A percentile compares a stretch with the other conserved stretches of the same genome.
Conservation (phyloP, 495 filamentous ascomycete species). For the Penicillium cinerascens region DNA sequence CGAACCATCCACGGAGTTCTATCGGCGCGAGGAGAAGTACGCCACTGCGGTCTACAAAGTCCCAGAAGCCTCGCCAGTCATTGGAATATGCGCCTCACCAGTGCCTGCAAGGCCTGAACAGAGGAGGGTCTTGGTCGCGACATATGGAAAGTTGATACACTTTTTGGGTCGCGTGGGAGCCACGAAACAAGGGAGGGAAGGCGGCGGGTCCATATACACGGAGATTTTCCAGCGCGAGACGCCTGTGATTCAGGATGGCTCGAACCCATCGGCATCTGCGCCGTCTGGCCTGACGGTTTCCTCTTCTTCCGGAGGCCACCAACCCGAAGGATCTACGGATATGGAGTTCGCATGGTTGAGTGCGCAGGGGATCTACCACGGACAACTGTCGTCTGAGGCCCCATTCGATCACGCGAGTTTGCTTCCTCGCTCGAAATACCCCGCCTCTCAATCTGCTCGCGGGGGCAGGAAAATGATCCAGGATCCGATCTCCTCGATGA, state of each 20-base stretch:
- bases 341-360: conserved; percentile 88
- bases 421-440: conserved; percentile 67
- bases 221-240: conserved; percentile 85
- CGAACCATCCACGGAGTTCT: conserved; percentile 89
- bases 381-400: conserved; percentile 55
- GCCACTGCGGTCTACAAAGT: conserved; percentile 74
- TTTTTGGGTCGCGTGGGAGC: conserved; percentile 68
- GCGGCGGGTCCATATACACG: conserved; percentile 75
- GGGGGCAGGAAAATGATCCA: conserved; percentile 61
- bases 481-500: conserved; percentile 73
- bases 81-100: conserved; percentile 75
- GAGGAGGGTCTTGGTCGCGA: conserved; percentile 72
- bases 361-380: conserved; percentile 82
- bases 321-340: conserved; percentile 50
- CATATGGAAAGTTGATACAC: conserved; percentile 69
- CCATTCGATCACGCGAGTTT: conserved; percentile 72
- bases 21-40: conserved; percentile 90
- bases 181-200: conserved; percentile 64
- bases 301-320: conserved; percentile 59
- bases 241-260: conserved; percentile 66
- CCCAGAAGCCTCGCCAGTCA: conserved; percentile 70
- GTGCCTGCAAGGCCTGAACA: conserved; percentile 64
- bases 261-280: conserved; percentile 48
- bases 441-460: conserved; percentile 58
- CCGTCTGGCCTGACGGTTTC: conserved; percentile 68